phyloP scores from a whole-genome alignment of 345 rosid genomes.

The Iberis pinnata region DNA sequence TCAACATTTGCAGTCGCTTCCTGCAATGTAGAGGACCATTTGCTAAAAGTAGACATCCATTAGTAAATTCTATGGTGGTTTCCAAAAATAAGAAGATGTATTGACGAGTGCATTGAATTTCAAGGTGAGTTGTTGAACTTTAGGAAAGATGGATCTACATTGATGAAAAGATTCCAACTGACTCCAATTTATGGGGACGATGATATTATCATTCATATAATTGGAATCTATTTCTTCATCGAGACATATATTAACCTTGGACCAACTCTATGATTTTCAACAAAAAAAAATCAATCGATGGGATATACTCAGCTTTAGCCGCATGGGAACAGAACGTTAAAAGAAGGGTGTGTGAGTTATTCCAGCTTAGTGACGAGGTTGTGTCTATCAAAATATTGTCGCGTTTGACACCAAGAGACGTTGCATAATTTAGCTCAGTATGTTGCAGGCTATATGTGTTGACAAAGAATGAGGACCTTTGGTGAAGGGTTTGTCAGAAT shows the following conservation, averaged over 20 bases:
- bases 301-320: slow-evolving; percentile 31
- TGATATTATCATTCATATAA: slow-evolving; percentile 64
- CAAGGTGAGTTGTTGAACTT: slow-evolving; percentile 84
- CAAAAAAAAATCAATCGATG: slow-evolving; percentile 38
- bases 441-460: slow-evolving; percentile 54
- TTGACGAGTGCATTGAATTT: slow-evolving; percentile 74
- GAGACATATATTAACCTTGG: slow-evolving; percentile 79
- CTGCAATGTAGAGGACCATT: slow-evolving; percentile 89
- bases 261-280: slow-evolving; percentile 49
- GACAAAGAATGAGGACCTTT: slow-evolving; percentile 76
- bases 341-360: slow-evolving; percentile 60
- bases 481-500: slow-evolving; percentile 87
- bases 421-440: slow-evolving; percentile 73
- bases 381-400: slow-evolving; percentile 65
- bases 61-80: slow-evolving; percentile 65
- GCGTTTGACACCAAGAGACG: slow-evolving; percentile 69
- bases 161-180: slow-evolving; percentile 68
- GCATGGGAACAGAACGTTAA: slow-evolving; percentile 51
- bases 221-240: slow-evolving; percentile 77
- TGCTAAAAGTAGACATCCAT: slow-evolving; percentile 84
- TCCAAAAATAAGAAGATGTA: slow-evolving; percentile 77
- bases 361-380: slow-evolving; percentile 73
- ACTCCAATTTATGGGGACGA: slow-evolving; percentile 86
- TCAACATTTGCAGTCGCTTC: slow-evolving; percentile 55
- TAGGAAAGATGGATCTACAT: slow-evolving; percentile 74